A percentile compares a stretch with the other conserved stretches of the same genome.
Evolutionary conservation across 306 rosid genomes (phyloP).

Genomic region (Amphicarpaea edgeworthii): DNA sequence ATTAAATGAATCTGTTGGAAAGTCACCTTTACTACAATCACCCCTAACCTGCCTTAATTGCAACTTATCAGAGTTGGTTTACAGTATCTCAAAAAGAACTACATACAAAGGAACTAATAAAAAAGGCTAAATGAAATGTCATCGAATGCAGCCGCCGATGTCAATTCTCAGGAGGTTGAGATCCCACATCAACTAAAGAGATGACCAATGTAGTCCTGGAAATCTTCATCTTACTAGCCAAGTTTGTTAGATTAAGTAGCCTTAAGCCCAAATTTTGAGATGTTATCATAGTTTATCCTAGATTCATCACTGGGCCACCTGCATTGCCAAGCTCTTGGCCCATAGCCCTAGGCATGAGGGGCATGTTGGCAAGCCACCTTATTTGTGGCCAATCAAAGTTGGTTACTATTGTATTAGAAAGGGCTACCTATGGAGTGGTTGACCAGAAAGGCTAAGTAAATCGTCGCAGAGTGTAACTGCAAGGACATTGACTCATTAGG

Average conservation of each 20-base stretch:
- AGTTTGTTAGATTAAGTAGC: background rate
- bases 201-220: background rate
- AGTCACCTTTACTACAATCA: background rate
- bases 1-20: conserved; percentile 28
- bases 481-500: no score
- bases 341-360: no score
- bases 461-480: background rate
- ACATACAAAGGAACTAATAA: background rate
- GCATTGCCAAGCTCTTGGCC: no score
- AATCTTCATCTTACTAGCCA: background rate
- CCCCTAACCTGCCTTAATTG: background rate
- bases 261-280: background rate
- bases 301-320: no score
- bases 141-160: background rate
- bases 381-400: no score
- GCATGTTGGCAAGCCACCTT: no score
- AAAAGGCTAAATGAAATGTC: background rate
- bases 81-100: background rate
- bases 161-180: background rate
- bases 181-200: background rate
- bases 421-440: background rate
- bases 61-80: background rate
- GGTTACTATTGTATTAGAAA: no score
- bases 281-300: no score
- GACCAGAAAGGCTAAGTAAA: background rate